Evolutionary conservation across 345 rosid genomes (phyloP), one percentile per base, ranked within the genome.

Genomic region (Boechera stricta): DNA sequence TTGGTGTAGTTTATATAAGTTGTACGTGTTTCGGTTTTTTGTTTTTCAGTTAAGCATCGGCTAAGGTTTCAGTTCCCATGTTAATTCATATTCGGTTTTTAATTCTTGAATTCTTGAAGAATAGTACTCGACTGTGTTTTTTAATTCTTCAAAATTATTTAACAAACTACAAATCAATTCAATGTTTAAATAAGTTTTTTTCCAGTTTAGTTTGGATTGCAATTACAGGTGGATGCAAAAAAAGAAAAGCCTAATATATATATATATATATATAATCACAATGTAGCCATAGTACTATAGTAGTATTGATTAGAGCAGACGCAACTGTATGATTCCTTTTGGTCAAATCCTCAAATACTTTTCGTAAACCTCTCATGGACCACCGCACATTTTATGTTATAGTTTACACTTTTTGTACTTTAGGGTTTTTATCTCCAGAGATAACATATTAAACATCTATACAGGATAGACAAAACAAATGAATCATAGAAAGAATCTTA

Each of bases 321-420:
- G 79, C 57, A 76, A 52, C 42, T 41, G 54, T 60, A 39, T 2
- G 38, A 32, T 18, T 68, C 6, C 48, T 69, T 76, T 59, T 51
- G 69, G 79, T 76, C 70, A 62, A 69, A 44, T 44, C 56, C 56
- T 57, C 33, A 13, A 44, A 57, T 44, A 9, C 59, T 58, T 44
- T 70, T 21, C 42, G 48, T 41, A 15, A 76, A 59, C 33, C 47
- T 69, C 33, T 62, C 41, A 54, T 76, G 51, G 64, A 69, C 80
- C 70, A 61, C 69, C 49, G n/a, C 64, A 33, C 51, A 38, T 76
- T 69, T 52, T 33, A 29, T 68, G 35, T 28, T 58, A 48, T 7
- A 16, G 26, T 24, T 60, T 16, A 2, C 18, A 8, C 33, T 5
- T 9, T 32, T 11, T n/a, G 28, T 64, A 42, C 67, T 57, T 58